Conservation (phyloP, 345 rosid genomes). For the Cardamine occulta region DNA sequence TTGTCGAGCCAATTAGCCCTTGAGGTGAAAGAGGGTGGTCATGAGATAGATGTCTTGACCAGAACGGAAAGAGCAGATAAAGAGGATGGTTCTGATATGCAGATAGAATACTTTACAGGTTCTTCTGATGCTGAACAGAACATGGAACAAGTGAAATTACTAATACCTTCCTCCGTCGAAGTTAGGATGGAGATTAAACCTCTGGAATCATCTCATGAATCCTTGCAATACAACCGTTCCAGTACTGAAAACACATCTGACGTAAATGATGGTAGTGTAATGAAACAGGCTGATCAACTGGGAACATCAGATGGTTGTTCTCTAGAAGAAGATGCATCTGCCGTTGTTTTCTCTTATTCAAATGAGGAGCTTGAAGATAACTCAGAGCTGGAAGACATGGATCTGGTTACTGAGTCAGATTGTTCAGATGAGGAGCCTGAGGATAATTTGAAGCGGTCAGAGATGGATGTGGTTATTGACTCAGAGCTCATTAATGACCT, state of each 20-base stretch:
- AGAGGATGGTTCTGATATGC: constrained; percentile 31
- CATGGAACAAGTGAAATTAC: constrained; percentile 32
- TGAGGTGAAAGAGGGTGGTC: constrained; percentile 39
- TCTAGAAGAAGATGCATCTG: constrained; percentile 35
- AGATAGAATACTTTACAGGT: constrained; percentile 29
- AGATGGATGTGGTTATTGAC: constrained; percentile 35
- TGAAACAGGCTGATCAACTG: constrained; percentile 39
- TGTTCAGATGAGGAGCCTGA: constrained; percentile 40
- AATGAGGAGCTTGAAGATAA: constrained; percentile 33
- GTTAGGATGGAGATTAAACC: constrained; percentile 38
- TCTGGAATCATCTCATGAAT: constrained; percentile 31
- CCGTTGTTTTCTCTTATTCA: constrained; percentile 23
- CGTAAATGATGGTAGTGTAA: constrained; percentile 25
- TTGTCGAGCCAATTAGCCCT: constrained; percentile 31
- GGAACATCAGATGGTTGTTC: constrained; percentile 32
- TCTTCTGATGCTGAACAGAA: constrained; percentile 30
- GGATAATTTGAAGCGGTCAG: constrained; percentile 39
- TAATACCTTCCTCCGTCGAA: constrained; percentile 39
- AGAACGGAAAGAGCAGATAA: constrained; percentile 35
- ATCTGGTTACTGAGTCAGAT: constrained; percentile 44
- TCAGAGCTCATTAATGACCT: constrained; percentile 33
- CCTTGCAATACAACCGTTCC: constrained; percentile 28
- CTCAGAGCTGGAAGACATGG: constrained; percentile 43
- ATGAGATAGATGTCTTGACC: constrained; percentile 36
- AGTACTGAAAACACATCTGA: constrained; percentile 29